Conservation (phyloP, 129 eudicot species). For the Centella asiatica region DNA sequence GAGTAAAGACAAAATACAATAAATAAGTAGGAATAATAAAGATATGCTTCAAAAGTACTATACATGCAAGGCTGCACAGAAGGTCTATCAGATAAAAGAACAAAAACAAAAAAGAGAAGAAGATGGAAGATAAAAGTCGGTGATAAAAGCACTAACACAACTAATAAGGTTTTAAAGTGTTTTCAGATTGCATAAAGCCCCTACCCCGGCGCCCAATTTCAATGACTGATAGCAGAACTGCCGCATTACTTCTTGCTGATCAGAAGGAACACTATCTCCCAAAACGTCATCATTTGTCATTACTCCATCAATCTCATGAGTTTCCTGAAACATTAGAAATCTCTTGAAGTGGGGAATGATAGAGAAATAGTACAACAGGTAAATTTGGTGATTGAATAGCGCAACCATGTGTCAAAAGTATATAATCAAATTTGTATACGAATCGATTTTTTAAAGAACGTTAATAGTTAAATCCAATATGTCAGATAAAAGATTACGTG, state of each 20-base stretch:
- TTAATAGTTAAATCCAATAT: not conserved
- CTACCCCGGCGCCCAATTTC: conserved; percentile 59
- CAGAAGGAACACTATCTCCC: conserved; percentile 86
- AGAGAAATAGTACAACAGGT: not conserved
- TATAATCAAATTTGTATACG: no score
- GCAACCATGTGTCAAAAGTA: not conserved
- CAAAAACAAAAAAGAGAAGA: no score
- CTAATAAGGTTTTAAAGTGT: not conserved
- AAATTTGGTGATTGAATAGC: not conserved
- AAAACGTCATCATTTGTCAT: conserved; percentile 91
- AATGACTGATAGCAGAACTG: conserved; percentile 76
- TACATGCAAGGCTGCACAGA: not conserved
- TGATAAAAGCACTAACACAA: not conserved
- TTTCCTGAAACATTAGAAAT: conserved; percentile 38
- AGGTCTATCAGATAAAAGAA: no score
- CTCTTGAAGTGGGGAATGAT: not conserved
- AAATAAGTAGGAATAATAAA: no score
- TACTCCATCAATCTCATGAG: conserved; percentile 38
- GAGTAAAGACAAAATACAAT: no score
- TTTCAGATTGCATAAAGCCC: conserved; percentile 7
- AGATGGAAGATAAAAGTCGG: no score
- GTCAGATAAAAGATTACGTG: not conserved
- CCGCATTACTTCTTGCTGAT: conserved; percentile 59
- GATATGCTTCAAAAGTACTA: not conserved
- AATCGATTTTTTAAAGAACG: not conserved